A percentile compares a stretch with the other conserved stretches of the same genome.
These are phyloP conservation scores for Tanozyma kutaoensis DNA, from an alignment of 805 yeast genomes.

Conservation along the genomic window DNA sequence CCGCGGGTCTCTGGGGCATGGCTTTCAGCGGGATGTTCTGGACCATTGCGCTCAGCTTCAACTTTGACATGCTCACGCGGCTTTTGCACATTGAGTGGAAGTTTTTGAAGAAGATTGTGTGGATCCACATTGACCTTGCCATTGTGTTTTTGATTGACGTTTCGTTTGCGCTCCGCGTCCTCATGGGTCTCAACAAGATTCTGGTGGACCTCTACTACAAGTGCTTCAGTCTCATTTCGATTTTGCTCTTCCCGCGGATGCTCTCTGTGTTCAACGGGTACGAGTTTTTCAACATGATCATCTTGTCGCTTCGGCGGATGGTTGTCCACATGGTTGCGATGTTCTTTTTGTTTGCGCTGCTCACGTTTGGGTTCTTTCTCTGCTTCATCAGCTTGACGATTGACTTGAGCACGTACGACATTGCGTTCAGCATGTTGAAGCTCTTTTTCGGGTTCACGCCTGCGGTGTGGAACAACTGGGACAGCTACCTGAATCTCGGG, in stretches of 20 bases:
- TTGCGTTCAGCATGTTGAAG: conserved; percentile 38
- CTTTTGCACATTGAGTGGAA: conserved; percentile 29
- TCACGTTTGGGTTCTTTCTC: conserved; percentile 42
- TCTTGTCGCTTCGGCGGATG: conserved; percentile 39
- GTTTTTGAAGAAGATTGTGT: conserved; percentile 34
- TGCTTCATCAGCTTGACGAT: conserved; percentile 36
- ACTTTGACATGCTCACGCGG: conserved; percentile 32
- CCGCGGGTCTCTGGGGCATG: too few relatives aligned
- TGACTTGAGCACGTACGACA: conserved; percentile 25
- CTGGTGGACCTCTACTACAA: conserved; percentile 11
- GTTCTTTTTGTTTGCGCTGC: conserved; percentile 32
- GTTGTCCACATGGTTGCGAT: conserved; percentile 35
- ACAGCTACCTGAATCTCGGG: conserved; percentile 32
- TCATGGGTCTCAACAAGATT: conserved; percentile 5
- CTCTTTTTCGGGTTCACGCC: conserved; percentile 48
- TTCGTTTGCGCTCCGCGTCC: conserved; percentile 13
- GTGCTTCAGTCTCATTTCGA: conserved; percentile 29
- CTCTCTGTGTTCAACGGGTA: conserved; percentile 37
- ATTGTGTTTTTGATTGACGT: conserved; percentile 25
- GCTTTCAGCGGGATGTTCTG: conserved; percentile 25
- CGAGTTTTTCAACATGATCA: conserved; percentile 37
- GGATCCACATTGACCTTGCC: conserved; percentile 37
- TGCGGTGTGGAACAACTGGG: conserved; percentile 46
- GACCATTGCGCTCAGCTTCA: conserved; percentile 31
- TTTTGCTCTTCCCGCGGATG: conserved; percentile 35